These are phyloP conservation scores for Fragaria nilgerrensis DNA, from an alignment of 306 rosid genomes.

Conservation along the genomic window DNA sequence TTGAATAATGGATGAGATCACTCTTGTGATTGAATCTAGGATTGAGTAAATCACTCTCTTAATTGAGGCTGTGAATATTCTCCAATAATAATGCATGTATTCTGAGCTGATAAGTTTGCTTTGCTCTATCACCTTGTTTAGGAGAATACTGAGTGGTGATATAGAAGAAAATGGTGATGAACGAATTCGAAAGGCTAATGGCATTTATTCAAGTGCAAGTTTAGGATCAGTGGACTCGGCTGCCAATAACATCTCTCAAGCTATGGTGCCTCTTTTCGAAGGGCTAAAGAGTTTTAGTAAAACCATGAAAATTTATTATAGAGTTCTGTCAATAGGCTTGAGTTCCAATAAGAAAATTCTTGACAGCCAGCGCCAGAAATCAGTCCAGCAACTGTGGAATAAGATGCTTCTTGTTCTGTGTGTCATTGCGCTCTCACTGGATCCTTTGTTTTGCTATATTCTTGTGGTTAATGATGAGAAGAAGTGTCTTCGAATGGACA, in stretches of 20 bases:
- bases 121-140: background rate
- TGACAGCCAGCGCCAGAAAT: background rate
- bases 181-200: background rate
- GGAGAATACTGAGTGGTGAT: background rate
- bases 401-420: constrained; percentile 26
- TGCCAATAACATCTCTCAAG: background rate
- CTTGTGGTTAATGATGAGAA: constrained; percentile 19
- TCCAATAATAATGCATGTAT: background rate
- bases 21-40: too few relatives aligned
- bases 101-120: background rate
- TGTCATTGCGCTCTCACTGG: constrained; percentile 27
- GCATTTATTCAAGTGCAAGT: background rate
- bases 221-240: background rate
- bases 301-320: background rate
- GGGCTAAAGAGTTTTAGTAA: background rate
- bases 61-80: too few relatives aligned
- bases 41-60: too few relatives aligned
- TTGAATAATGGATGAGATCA: too few relatives aligned
- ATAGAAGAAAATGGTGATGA: constrained; percentile 4
- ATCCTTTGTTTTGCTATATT: constrained; percentile 36
- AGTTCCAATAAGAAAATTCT: background rate
- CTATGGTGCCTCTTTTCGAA: background rate
- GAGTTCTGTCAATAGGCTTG: background rate
- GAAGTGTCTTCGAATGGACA: constrained; percentile 31
- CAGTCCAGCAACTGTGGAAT: constrained; percentile 16